phyloP scores from a whole-genome alignment of 2,329 filamentous ascomycete species.

The Stachybotrys elegans region DNA sequence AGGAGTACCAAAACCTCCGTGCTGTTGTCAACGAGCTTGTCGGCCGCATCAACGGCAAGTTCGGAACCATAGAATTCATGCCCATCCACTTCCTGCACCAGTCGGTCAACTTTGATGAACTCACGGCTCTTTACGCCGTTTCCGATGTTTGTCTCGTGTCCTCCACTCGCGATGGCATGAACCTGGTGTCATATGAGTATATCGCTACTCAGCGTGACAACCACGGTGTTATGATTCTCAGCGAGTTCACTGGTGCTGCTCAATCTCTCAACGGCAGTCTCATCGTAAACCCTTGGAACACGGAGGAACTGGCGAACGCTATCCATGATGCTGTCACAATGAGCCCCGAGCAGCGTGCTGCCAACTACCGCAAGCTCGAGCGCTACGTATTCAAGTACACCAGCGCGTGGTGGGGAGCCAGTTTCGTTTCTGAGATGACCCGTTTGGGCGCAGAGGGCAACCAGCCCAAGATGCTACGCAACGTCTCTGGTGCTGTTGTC shows the following conservation, averaged over 20 bases:
- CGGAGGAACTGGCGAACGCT: conserved; percentile 86
- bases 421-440: conserved; percentile 82
- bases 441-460: conserved; percentile 37
- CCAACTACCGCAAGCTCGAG: conserved; percentile 87
- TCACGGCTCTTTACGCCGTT: conserved; percentile 87
- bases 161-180: conserved; percentile 98
- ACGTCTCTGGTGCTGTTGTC: conserved; percentile 34
- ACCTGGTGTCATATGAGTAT: conserved; percentile 96
- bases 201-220: conserved; percentile 88
- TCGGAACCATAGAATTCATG: conserved; percentile 97
- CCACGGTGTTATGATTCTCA: conserved; percentile 90
- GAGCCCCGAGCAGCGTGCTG: conserved; percentile 78
- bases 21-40: conserved; percentile 96
- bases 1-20: conserved; percentile 94
- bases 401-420: conserved; percentile 93
- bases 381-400: conserved; percentile 98
- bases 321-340: conserved; percentile 97
- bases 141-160: conserved; percentile 91
- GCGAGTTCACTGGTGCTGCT: conserved; percentile 92
- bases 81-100: conserved; percentile 98
- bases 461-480: conserved; percentile 34
- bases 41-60: conserved; percentile 93
- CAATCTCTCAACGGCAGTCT: conserved; percentile 90
- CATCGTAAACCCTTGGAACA: conserved; percentile 98
- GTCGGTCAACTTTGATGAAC: conserved; percentile 89